A percentile compares a stretch with the other conserved stretches of the same genome.
Evolutionary conservation across 1,284 basidiomycete species (phyloP).

Genomic region (Boletus semigastroideus): DNA sequence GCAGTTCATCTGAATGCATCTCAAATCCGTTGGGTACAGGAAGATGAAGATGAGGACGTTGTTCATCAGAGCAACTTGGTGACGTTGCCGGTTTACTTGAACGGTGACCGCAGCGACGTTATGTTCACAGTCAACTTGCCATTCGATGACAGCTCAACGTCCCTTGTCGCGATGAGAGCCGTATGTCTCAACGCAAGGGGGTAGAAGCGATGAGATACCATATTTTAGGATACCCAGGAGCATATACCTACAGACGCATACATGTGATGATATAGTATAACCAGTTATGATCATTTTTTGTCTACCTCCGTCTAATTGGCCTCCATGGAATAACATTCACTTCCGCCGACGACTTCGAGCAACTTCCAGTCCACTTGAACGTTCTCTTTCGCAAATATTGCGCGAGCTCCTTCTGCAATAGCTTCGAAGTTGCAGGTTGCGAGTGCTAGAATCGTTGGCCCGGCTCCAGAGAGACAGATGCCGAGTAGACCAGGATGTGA

Average conservation of each 20-base stretch:
- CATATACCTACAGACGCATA: constrained; percentile 23
- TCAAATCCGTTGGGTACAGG: constrained; percentile 85
- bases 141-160: constrained; percentile 63
- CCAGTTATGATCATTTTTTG: constrained; percentile 22
- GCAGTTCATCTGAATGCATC: constrained; percentile 73
- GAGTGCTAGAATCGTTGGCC: constrained; percentile 97
- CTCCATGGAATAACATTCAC: constrained; percentile 26
- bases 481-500: constrained; percentile 94
- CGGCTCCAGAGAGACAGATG: constrained; percentile 97
- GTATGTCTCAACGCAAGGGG: constrained; percentile 79
- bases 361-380: constrained; percentile 85
- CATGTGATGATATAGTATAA: constrained; percentile 19
- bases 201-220: constrained; percentile 29
- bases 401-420: constrained; percentile 79
- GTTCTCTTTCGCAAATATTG: constrained; percentile 69
- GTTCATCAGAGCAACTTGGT: constrained; percentile 45
- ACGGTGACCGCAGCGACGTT: constrained; percentile 85
- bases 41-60: constrained; percentile 52
- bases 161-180: constrained; percentile 75
- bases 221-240: constrained; percentile 17
- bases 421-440: constrained; percentile 82
- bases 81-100: constrained; percentile 90
- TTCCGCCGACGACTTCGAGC: constrained; percentile 62
- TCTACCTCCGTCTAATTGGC: constrained; percentile 19
- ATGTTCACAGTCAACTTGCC: constrained; percentile 84